Evolutionary conservation across 345 rosid genomes (phyloP), one percentile per base, ranked within the genome.

Genomic region (Euphorbia peplus): DNA sequence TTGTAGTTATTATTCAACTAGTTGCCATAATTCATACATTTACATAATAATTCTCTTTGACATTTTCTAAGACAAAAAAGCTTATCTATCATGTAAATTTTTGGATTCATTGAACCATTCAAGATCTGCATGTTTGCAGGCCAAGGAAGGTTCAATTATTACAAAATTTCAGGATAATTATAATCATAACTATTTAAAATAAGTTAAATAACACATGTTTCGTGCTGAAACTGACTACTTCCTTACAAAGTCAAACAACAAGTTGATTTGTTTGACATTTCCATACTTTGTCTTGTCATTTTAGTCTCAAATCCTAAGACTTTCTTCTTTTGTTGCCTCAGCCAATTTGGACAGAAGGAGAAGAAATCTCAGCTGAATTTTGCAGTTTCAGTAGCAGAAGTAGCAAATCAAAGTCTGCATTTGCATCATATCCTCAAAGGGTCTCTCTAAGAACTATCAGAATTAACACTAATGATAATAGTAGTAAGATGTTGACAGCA

Each of bases 311-410:
- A 15, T 11, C 48, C 47, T 13, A 3, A 3, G 62, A 41, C 21
- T 15, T 41, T 13, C 7, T n/a, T 30, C 8, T 9, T 50, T 28
- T n/a, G n/a, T 11, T 39, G 84, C 79, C n/a, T n/a, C n/a, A 84
- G 93, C 90, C 93, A 65, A 78, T 83, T 30, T 81, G 90, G 85
- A 71, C 66, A 54, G 87, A 76, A 66, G 87, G 75, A 66, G 75
- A 78, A 48, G 85, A 80, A 70, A 68, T 64, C 24, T 84, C 85
- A 5, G 70, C 64, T 59, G 86, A 83, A 46, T 79, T 50, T 32
- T 54, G 24, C 53, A 25, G 75, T 72, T 73, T 64, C 58, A 30
- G 68, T 30, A 25, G 58, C 32, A 79, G 76, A 28, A 79, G 76
- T 56, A 66, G 78, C 69, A 66, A 64, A 48, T 74, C 71, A 52